A percentile compares a stretch with the other conserved stretches of the same genome.
phyloP scores from a whole-genome alignment of 345 rosid genomes.

The Lepidium aucheri region DNA sequence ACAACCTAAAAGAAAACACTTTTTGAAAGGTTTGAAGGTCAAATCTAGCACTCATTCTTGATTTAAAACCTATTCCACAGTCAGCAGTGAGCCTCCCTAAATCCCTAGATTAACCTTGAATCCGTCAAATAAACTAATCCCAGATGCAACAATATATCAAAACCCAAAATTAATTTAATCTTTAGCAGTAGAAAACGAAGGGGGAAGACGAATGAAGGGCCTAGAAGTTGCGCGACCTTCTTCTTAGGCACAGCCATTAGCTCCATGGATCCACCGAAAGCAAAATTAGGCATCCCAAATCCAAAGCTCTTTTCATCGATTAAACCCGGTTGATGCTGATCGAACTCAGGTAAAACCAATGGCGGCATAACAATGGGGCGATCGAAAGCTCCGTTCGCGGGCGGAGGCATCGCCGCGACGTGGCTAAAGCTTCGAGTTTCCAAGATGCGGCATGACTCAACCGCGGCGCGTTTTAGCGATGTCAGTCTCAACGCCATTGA shows the following conservation, averaged over 20 bases:
- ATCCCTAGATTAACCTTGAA: background rate
- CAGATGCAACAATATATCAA: background rate
- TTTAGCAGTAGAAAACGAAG: background rate
- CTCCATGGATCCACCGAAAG: conserved; percentile 58
- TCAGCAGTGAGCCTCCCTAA: background rate
- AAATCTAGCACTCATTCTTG: background rate
- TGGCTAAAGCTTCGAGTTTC: conserved; percentile 35
- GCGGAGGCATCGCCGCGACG: conserved; percentile 37
- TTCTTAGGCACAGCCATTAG: conserved; percentile 93
- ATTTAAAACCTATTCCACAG: background rate
- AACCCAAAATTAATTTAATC: background rate
- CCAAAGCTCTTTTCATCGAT: conserved; percentile 19
- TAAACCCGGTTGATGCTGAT: conserved; percentile 22
- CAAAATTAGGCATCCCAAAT: conserved; percentile 39
- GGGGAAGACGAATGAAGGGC: background rate
- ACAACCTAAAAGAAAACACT: background rate
- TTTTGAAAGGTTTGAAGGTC: background rate
- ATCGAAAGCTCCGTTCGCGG: conserved; percentile 28
- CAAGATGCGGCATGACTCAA: conserved; percentile 8
- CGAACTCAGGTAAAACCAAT: conserved; percentile 3
- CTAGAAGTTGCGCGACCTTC: conserved; percentile 33
- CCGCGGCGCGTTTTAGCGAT: conserved; percentile 32
- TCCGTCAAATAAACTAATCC: background rate
- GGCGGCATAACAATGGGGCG: conserved; percentile 23
- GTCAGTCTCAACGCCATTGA: conserved; percentile 55